Evolutionary conservation across 495 filamentous ascomycete genomes (phyloP).

Genomic region (Penicillium ochrochloron): DNA sequence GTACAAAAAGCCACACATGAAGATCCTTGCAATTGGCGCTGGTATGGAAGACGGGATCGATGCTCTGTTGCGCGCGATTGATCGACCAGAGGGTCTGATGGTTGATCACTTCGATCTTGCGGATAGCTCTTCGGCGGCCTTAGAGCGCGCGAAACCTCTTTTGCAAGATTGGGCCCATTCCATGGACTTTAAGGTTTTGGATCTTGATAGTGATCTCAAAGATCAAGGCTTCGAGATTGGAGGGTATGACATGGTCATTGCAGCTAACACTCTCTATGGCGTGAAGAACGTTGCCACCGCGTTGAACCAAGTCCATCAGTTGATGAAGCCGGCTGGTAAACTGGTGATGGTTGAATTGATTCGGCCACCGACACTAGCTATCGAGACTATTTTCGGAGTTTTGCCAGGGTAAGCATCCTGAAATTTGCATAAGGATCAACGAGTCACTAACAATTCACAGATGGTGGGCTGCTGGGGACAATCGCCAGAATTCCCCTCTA

Average conservation of each 20-base stretch:
- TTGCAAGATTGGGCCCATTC: conserved; percentile 3
- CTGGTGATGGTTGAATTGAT: not conserved
- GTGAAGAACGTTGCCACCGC: not conserved
- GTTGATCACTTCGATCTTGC: conserved; percentile 1
- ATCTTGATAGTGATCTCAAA: conserved; percentile 1
- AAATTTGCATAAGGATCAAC: no score
- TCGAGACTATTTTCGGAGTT: conserved; percentile 1
- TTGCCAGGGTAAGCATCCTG: not conserved
- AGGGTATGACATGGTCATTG: conserved; percentile 1
- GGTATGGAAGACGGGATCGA: not conserved
- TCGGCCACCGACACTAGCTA: not conserved
- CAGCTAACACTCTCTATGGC: not conserved
- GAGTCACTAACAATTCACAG: not conserved
- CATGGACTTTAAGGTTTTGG: conserved; percentile 6
- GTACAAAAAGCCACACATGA: conserved; percentile 5
- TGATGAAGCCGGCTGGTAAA: conserved; percentile 1
- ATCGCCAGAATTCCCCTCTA: not conserved
- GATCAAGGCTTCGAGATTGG: not conserved
- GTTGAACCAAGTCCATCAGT: not conserved
- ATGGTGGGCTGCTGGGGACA: conserved; percentile 2
- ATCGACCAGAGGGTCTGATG: conserved; percentile 8
- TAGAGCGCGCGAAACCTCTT: not conserved
- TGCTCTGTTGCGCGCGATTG: conserved; percentile 4
- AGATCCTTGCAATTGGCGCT: not conserved
- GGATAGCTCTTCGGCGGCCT: not conserved